A percentile compares a stretch with the other conserved stretches of the same genome.
These are phyloP conservation scores for Lunasporangiospora selenospora DNA, from an alignment of 192 early-diverging fungal genomes.

Conservation along the genomic window DNA sequence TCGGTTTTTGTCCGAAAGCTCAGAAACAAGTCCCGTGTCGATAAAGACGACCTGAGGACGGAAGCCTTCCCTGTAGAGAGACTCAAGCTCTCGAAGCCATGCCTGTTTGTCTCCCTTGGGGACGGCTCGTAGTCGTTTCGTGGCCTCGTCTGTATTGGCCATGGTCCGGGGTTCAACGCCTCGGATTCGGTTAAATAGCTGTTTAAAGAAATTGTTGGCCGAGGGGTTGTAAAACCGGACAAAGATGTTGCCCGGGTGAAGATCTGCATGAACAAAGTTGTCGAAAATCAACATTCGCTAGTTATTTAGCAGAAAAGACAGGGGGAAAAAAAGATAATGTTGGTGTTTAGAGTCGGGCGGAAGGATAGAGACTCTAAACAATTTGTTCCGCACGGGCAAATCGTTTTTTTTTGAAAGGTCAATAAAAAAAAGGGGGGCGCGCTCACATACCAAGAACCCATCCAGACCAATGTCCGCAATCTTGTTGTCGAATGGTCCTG, in stretches of 20 bases:
- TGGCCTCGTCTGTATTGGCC: conserved; percentile 47
- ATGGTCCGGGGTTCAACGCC: conserved; percentile 29
- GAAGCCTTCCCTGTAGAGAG: conserved; percentile 73
- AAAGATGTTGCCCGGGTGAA: conserved; percentile 95
- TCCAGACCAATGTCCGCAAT: conserved; percentile 78
- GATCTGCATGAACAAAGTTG: conserved; percentile 94
- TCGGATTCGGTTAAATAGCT: conserved; percentile 36
- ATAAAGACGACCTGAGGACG: conserved; percentile 82
- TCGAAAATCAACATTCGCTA: conserved; percentile 92
- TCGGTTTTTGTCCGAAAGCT: conserved; percentile 74
- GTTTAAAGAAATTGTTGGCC: conserved; percentile 57
- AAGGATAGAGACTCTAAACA: background rate
- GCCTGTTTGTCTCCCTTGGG: conserved; percentile 46
- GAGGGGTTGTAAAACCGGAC: conserved; percentile 78
- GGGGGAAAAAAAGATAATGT: conserved; percentile 26
- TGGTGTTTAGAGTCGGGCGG: background rate
- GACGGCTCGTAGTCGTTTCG: conserved; percentile 39
- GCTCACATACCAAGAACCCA: conserved; percentile 39
- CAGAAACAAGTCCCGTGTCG: conserved; percentile 91
- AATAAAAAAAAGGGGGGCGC: too few relatives aligned
- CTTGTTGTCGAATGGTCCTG: conserved; percentile 73
- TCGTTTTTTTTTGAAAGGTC: background rate
- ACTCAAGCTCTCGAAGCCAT: conserved; percentile 52
- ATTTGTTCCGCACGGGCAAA: background rate
- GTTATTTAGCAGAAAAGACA: conserved; percentile 61